Conservation (phyloP, 306 rosid species). For the Dryas octopetala region DNA sequence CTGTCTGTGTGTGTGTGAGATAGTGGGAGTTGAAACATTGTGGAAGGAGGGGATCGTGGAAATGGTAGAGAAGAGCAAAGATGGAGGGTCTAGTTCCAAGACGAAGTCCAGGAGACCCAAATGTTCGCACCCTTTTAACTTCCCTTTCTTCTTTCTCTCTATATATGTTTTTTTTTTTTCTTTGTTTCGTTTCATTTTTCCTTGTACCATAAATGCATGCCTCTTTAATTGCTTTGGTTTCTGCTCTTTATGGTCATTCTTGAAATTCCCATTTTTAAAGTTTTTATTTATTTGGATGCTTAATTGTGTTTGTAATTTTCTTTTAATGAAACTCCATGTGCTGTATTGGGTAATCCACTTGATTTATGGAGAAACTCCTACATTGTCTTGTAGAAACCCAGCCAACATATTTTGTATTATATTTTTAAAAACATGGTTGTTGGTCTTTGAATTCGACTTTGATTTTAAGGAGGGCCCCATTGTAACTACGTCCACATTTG, state of each 20-base stretch:
- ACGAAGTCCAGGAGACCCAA: conserved; percentile 35
- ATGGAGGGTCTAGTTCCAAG: conserved; percentile 2
- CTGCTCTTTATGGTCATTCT: neutral
- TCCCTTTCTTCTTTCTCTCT: neutral
- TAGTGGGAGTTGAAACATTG: conserved; percentile 12
- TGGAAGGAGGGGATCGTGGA: conserved; percentile 2
- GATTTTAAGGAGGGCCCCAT: neutral
- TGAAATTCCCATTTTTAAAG: no score
- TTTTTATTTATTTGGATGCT: neutral
- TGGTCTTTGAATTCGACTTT: neutral
- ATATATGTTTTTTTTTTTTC: no score
- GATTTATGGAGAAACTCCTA: neutral
- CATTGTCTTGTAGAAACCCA: neutral
- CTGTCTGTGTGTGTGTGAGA: neutral
- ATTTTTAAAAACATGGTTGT: neutral
- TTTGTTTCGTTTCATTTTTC: neutral
- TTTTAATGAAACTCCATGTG: neutral
- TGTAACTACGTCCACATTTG: neutral
- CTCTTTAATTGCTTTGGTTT: neutral
- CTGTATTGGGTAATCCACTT: neutral
- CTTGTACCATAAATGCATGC: neutral
- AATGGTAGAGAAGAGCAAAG: conserved; percentile 12
- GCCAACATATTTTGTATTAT: neutral
- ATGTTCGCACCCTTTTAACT: conserved; percentile 14
- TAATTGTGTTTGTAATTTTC: neutral